phyloP scores from a whole-genome alignment of 2,329 filamentous ascomycete species.

The Aureobasidium sp. region DNA sequence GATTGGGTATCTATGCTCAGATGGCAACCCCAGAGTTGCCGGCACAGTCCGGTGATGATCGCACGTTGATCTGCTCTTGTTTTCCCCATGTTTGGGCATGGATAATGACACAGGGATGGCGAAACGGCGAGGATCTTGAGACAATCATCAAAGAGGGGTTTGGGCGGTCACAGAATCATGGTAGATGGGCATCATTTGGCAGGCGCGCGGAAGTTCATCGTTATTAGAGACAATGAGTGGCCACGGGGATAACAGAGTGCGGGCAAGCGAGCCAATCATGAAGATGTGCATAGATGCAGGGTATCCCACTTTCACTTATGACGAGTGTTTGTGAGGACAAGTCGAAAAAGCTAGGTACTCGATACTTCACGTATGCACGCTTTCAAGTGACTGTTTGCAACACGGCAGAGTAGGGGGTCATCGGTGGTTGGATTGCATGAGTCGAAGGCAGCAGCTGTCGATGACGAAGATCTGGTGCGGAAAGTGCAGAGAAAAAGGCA shows the following conservation, averaged over 20 bases:
- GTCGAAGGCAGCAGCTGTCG: not conserved
- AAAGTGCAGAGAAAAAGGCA: not conserved
- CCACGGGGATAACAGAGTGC: not conserved
- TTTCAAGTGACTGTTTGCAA: not conserved
- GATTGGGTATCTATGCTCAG: not conserved
- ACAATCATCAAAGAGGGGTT: not conserved
- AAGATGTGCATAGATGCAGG: not conserved
- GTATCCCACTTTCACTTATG: not conserved
- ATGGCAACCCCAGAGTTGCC: not conserved
- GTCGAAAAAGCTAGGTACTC: not conserved
- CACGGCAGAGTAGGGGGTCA: not conserved
- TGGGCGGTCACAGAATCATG: not conserved
- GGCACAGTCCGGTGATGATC: not conserved
- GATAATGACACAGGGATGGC: not conserved
- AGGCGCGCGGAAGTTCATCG: not conserved
- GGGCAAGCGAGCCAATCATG: conserved; percentile 3
- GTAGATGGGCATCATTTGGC: not conserved
- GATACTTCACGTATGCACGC: not conserved
- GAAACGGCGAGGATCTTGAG: not conserved
- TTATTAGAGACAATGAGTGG: not conserved
- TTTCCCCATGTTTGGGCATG: not conserved
- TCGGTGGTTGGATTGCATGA: not conserved
- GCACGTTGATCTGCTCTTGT: not conserved
- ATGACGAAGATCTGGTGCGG: not conserved
- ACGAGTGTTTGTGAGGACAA: not conserved